Base-by-base conservation (phyloP, 164 flowering plant genomes). In the Umbellularia californica region DNA sequence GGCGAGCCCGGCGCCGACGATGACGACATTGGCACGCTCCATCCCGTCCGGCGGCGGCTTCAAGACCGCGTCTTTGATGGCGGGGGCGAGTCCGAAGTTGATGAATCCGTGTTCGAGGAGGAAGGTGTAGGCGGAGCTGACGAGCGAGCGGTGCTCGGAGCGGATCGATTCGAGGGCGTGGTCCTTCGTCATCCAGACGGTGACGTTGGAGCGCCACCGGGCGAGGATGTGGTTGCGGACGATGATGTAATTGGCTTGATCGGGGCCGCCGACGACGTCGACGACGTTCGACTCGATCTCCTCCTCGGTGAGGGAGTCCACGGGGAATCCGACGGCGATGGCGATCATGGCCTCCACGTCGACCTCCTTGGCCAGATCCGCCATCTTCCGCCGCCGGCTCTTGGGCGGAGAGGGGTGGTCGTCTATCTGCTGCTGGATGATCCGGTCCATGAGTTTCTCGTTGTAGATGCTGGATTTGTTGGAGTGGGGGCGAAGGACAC, bases 211-310 rank as follows among this genome's bases (percentile, higher is more conserved):
- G 41, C 99, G 75, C 99, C 99, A 95, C 6, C 83, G 81, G 0
- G 98, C 82, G 0, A 95, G 86, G 68, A 95, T 90, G 85, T 93
- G 99, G 76, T 95, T 95, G 64, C 99, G 70, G 4, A 92, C 95
- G 9, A 89, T 87, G 20, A 93, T 90, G 78, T 95, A 95, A 75
- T 90, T 89, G 6, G 89, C 83, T 73, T 95, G 98, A 66, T 95
- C 94, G 14, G 68, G 69, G 20, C 97, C 95, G 4, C 98, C 99
- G 14, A 91, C 78, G 14, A 65, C 72, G 0, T 87, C 65, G 20
- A 95, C 92, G 2, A 90, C 97, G 63, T 86, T 85, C 19, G 90
- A 88, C 75, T 90, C 96, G 75, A 95, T 92, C 82, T 95, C 99
- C 72, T 95, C 99, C 76, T 93, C 98, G 1, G 96, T 87, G 1